phyloP scores from a whole-genome alignment of 805 yeast genomes.

The Metschnikowia cerradonensis region DNA sequence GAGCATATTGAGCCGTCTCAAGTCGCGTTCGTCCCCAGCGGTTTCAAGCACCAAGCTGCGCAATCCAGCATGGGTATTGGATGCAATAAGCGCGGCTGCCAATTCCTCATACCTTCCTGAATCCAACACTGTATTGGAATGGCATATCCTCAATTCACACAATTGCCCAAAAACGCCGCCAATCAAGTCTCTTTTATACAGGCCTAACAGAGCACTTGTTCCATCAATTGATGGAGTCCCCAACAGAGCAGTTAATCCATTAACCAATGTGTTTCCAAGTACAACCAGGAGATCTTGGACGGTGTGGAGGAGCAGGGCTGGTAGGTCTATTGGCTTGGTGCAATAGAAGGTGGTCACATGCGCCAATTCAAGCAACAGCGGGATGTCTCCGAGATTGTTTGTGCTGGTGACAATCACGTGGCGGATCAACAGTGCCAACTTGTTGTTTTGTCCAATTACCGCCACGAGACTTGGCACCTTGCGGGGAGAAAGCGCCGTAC shows the following conservation, averaged over 20 bases:
- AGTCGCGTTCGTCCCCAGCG: constrained; percentile 8
- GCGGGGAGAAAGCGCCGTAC: constrained; percentile 13
- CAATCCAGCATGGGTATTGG: constrained; percentile 3
- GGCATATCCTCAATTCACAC: constrained; percentile 7
- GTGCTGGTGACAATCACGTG: constrained; percentile 4
- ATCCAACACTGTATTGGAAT: background rate
- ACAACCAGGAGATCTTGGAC: constrained; percentile 5
- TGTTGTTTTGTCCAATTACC: constrained; percentile 10
- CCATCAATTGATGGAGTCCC: too few species aligned
- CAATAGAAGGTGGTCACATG: constrained; percentile 6
- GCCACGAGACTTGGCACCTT: constrained; percentile 12
- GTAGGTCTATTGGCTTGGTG: constrained; percentile 1
- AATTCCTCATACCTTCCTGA: background rate
- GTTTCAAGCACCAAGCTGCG: constrained; percentile 18
- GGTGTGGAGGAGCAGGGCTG: background rate
- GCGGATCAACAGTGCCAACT: constrained; percentile 14
- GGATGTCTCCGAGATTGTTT: background rate
- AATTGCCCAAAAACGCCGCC: background rate
- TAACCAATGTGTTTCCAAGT: too few species aligned
- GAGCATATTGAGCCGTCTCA: constrained; percentile 16
- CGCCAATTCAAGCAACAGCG: constrained; percentile 4
- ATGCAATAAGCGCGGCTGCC: constrained; percentile 5
- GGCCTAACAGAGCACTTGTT: too few species aligned
- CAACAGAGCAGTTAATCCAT: too few species aligned
- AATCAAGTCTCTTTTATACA: too few species aligned